A percentile compares a stretch with the other conserved stretches of the same genome.
Conservation (phyloP, 768 basidiomycete genomes). For the Clathrus columnatus region DNA sequence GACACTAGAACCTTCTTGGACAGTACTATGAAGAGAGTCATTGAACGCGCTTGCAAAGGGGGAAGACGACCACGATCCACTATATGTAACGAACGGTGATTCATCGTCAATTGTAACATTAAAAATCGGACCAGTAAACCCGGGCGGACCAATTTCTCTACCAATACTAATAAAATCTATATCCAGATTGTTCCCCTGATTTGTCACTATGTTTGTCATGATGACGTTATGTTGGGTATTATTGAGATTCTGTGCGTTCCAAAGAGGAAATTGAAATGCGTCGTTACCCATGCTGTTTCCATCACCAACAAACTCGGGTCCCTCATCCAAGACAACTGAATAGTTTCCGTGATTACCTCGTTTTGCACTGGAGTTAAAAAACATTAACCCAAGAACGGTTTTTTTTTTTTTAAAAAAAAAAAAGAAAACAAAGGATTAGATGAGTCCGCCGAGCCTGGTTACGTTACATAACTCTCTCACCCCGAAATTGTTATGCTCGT, state of each 20-base stretch:
- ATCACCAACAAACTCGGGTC: not conserved
- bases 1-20: not conserved
- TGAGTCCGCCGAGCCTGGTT: too few species aligned
- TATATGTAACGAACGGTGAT: not conserved
- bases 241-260: not conserved
- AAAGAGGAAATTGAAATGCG: not conserved
- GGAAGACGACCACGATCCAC: slow-evolving; percentile 2
- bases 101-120: not conserved
- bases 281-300: not conserved
- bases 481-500: too few species aligned
- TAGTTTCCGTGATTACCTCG: not conserved
- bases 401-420: too few species aligned
- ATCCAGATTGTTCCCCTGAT: not conserved
- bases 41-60: slow-evolving; percentile 1
- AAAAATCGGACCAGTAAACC: not conserved
- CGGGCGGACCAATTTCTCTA: not conserved
- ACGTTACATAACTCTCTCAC: too few species aligned
- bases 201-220: not conserved
- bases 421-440: too few species aligned
- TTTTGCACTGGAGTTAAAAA: not conserved
- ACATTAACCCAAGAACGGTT: too few species aligned
- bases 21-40: slow-evolving; percentile 6
- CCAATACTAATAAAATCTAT: slow-evolving; percentile 4
- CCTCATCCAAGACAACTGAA: not conserved
- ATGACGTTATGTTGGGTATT: not conserved